These are phyloP conservation scores for Penstemon davidsonii DNA, from an alignment of 257 asterid genomes.

Conservation along the genomic window DNA sequence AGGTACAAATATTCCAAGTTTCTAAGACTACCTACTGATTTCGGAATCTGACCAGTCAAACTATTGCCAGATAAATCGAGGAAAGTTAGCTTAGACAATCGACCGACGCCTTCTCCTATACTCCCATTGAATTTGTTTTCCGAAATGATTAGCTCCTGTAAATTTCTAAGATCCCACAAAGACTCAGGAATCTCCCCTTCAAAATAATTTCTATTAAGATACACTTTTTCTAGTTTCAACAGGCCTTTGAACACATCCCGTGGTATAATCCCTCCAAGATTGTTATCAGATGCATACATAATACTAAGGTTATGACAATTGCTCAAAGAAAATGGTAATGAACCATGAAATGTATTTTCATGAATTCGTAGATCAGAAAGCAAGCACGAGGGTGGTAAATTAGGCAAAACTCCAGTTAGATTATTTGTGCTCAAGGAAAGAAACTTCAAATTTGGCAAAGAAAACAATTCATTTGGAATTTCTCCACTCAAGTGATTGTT, in stretches of 20 bases:
- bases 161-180: constrained; percentile 36
- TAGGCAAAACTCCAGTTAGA: constrained; percentile 35
- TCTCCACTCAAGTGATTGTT: constrained; percentile 37
- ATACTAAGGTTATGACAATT: constrained; percentile 41
- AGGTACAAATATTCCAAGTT: constrained; percentile 31
- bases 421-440: constrained; percentile 32
- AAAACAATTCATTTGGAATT: constrained; percentile 39
- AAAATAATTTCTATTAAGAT: constrained; percentile 34
- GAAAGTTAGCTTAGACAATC: constrained; percentile 22
- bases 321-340: constrained; percentile 37
- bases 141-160: constrained; percentile 31
- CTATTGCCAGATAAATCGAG: constrained; percentile 41
- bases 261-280: constrained; percentile 41
- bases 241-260: constrained; percentile 35
- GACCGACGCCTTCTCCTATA: constrained; percentile 38
- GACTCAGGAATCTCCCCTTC: constrained; percentile 52
- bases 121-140: constrained; percentile 42
- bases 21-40: constrained; percentile 35
- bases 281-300: constrained; percentile 32
- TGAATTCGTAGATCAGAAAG: constrained; percentile 35
- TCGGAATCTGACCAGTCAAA: constrained; percentile 44
- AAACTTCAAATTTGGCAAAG: constrained; percentile 33
- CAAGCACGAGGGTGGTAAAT: constrained; percentile 32
- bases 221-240: constrained; percentile 23
- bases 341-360: constrained; percentile 37